A percentile compares a stretch with the other conserved stretches of the same genome.
Conservation (phyloP, 2,329 filamentous ascomycete genomes). For the Anisogramma anomala region DNA sequence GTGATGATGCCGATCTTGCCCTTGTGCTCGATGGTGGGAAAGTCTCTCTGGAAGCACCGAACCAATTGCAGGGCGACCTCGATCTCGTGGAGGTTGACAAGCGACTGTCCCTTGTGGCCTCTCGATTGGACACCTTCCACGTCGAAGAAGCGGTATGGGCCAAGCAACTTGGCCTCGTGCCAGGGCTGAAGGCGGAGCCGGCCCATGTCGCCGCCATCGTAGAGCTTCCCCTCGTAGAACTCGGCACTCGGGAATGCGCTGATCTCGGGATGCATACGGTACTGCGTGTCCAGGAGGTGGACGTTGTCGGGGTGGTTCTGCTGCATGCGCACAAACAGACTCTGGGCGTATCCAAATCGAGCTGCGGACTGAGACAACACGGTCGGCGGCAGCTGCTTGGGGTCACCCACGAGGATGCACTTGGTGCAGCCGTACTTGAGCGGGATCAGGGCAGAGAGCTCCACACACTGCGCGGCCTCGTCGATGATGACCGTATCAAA, state of each 20-base stretch:
- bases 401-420: constrained; percentile 94
- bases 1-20: constrained; percentile 95
- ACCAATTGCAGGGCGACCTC: constrained; percentile 80
- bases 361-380: constrained; percentile 90
- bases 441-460: constrained; percentile 89
- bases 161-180: constrained; percentile 72
- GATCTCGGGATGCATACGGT: constrained; percentile 98
- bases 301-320: constrained; percentile 78
- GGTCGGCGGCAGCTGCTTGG: constrained; percentile 91
- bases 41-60: constrained; percentile 65
- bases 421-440: constrained; percentile 96
- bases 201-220: constrained; percentile 78
- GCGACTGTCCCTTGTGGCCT: constrained; percentile 73
- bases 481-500: constrained; percentile 99
- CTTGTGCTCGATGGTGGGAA: constrained; percentile 53
- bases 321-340: constrained; percentile 97
- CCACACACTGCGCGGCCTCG: constrained; percentile 95
- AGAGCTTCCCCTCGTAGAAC: constrained; percentile 81
- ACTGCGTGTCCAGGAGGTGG: constrained; percentile 92
- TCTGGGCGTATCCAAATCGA: constrained; percentile 91
- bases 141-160: constrained; percentile 95
- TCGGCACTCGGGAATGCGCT: constrained; percentile 79
- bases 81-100: constrained; percentile 80
- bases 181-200: constrained; percentile 65
- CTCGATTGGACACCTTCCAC: constrained; percentile 77